These are phyloP conservation scores for Amylostereum areolatum DNA, from an alignment of 1,284 basidiomycete species.

Conservation along the genomic window DNA sequence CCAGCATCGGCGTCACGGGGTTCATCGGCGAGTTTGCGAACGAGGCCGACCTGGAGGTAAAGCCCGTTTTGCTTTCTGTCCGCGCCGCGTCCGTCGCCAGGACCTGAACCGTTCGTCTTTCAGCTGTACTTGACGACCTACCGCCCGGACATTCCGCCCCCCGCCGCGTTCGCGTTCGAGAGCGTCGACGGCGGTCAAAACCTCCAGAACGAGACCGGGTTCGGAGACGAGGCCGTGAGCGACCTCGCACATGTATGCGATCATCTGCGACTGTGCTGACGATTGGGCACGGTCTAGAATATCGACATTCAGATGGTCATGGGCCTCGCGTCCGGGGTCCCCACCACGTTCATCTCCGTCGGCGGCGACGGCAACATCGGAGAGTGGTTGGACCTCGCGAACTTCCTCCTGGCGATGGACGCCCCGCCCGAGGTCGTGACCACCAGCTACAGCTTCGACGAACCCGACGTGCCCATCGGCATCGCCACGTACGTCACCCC, in stretches of 20 bases:
- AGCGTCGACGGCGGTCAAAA: constrained; percentile 22
- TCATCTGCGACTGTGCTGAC: background rate
- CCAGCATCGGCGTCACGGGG: constrained; percentile 14
- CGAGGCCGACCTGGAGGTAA: background rate
- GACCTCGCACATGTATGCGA: too few species aligned
- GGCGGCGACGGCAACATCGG: constrained; percentile 13
- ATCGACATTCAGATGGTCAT: constrained; percentile 8
- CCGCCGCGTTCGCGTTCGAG: constrained; percentile 17
- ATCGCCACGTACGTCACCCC: background rate
- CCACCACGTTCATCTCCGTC: background rate
- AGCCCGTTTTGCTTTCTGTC: background rate
- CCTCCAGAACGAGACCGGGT: constrained; percentile 10
- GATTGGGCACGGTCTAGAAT: background rate
- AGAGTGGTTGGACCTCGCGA: constrained; percentile 27
- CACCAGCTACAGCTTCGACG: constrained; percentile 40
- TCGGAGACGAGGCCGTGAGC: constrained; percentile 8
- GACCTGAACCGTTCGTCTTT: too few species aligned
- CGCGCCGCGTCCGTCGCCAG: too few species aligned
- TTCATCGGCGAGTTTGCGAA: constrained; percentile 11
- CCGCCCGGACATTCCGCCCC: constrained; percentile 15
- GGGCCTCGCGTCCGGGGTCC: constrained; percentile 3
- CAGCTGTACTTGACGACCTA: constrained; percentile 15
- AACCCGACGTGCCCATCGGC: constrained; percentile 14
- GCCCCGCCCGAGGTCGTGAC: constrained; percentile 44
- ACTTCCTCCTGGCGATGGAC: constrained; percentile 28